These are phyloP conservation scores for Nevesoporus exiguus DNA, from an alignment of 768 basidiomycete genomes.

Conservation along the genomic window DNA sequence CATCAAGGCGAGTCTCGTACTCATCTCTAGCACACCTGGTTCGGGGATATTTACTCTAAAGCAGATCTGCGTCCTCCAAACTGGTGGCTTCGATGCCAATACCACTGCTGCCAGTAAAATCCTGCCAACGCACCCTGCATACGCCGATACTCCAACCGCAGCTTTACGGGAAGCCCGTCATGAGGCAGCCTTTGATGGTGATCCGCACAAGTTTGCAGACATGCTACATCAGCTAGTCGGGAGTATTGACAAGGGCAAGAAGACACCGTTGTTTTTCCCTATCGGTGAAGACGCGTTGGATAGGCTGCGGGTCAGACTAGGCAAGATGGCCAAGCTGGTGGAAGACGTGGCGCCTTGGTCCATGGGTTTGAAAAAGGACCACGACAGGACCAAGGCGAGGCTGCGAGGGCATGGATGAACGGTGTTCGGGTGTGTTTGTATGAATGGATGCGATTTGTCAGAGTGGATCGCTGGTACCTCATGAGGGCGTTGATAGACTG, in stretches of 20 bases:
- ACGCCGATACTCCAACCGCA: conserved; percentile 1
- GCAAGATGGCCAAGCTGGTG: background rate
- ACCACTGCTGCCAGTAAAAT: background rate
- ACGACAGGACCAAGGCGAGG: background rate
- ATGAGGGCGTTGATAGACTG: no score
- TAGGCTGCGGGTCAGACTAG: background rate
- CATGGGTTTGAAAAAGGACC: conserved; percentile 2
- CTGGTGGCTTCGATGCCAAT: conserved; percentile 18
- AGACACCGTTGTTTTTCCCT: conserved; percentile 5
- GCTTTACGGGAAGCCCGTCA: background rate
- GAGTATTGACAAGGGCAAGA: background rate
- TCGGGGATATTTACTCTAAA: background rate
- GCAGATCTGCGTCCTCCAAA: conserved; percentile 16
- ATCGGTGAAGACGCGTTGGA: conserved; percentile 11
- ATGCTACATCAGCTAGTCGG: background rate
- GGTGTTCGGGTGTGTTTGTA: no score
- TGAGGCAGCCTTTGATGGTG: background rate
- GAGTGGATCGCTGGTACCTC: no score
- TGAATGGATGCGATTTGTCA: background rate
- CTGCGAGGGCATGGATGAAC: background rate
- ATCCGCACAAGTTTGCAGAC: conserved; percentile 15
- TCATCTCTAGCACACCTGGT: background rate
- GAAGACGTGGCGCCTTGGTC: conserved; percentile 5
- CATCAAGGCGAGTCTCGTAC: conserved; percentile 12
- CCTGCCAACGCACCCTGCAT: conserved; percentile 8